Evolutionary conservation across 202 grass and related monocot species (phyloP), one percentile per base, ranked within the genome.

Genomic region (Schoenoplectus tabernaemontani): DNA sequence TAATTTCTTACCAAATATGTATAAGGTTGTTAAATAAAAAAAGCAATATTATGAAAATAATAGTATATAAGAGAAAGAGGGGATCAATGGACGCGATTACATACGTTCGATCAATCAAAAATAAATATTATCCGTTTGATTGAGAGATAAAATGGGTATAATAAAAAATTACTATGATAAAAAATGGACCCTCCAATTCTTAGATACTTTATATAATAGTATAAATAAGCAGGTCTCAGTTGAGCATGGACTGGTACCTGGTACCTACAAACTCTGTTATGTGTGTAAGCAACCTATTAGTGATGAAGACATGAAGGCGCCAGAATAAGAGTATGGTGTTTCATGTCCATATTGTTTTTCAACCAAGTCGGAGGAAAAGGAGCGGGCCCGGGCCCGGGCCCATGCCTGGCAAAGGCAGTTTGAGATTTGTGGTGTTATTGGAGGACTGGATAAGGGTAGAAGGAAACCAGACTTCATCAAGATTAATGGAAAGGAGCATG

Each of bases 181-280:
- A n/a, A n/a, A n/a, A n/a, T n/a, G n/a, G n/a, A n/a, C n/a, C n/a
- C n/a, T n/a, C n/a, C n/a, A n/a, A n/a, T n/a, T n/a, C n/a, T n/a
- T n/a, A n/a, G n/a, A n/a, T n/a, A n/a, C n/a, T n/a, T n/a, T n/a
- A n/a, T n/a, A n/a, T n/a, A n/a, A n/a, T n/a, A n/a, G n/a, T n/a
- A n/a, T n/a, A n/a, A 91, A 98, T 60, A 98, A 98, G 64, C 89
- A 89, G 69, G 95, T 98, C 26, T 98, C 95, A 0, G 95, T 98
- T 37, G 88, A 95, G 54, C 91, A 98, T 54, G 91, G 91, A 61
- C 78, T 98, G 82, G 84, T 80, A 53, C 95, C 89, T 82, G 95
- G 95, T 83, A 92, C 84, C 24, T 83, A 98, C 74, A 94, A 92
- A 47, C 88, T 98, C 56, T 98, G 95, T 79, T 98, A 98, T 62